A percentile compares a stretch with the other conserved stretches of the same genome.
These are phyloP conservation scores for Rhododendron williamsianum DNA, from an alignment of 148 eudicot species.

Conservation along the genomic window DNA sequence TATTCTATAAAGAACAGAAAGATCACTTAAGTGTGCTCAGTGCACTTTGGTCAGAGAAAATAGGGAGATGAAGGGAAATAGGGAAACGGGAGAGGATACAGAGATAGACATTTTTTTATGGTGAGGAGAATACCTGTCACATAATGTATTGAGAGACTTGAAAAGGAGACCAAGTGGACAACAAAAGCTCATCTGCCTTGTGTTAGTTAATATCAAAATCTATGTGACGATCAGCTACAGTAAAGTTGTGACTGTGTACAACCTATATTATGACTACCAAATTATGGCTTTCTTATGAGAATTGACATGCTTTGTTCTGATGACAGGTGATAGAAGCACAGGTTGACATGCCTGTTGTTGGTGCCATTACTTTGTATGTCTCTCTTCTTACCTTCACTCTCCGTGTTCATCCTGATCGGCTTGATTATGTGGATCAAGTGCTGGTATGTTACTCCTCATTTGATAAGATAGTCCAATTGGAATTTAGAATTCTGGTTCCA, in stretches of 20 bases:
- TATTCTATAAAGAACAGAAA: not conserved
- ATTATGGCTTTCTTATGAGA: not conserved
- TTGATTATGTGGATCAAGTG: conserved; percentile 96
- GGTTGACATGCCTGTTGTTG: conserved; percentile 87
- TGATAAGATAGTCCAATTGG: not conserved
- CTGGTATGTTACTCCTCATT: conserved; percentile 56
- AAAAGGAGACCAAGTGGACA: not conserved
- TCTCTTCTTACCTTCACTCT: conserved; percentile 94
- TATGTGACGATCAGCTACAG: not conserved
- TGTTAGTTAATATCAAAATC: not conserved
- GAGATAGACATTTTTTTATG: not conserved
- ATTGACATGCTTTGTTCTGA: not conserved
- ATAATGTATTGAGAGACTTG: not conserved
- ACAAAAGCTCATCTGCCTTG: not conserved
- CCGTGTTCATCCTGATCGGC: conserved; percentile 97
- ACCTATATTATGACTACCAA: not conserved
- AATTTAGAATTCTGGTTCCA: not conserved
- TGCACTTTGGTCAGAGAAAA: not conserved
- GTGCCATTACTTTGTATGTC: conserved; percentile 81
- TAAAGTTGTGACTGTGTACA: not conserved
- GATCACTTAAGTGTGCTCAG: not conserved
- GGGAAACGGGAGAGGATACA: not conserved
- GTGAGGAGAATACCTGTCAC: not conserved
- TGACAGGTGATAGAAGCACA: conserved; percentile 95
- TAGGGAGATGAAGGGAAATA: not conserved